Evolutionary conservation across 352 stramenopile genomes (phyloP).

Genomic region (Discostella stelligera): DNA sequence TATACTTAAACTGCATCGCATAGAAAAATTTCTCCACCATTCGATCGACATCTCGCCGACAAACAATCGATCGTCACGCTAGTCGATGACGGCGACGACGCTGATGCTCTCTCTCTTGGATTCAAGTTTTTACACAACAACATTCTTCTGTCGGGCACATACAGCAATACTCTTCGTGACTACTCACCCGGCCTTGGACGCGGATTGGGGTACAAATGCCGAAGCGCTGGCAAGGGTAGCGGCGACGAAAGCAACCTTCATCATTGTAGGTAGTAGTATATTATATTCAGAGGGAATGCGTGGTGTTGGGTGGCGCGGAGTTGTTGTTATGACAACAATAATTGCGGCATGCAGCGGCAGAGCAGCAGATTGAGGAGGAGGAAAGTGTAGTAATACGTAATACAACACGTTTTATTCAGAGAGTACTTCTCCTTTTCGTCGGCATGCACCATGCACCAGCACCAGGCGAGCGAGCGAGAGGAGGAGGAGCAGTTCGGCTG

Average conservation of each 20-base stretch:
- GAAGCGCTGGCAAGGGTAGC: constrained; percentile 30
- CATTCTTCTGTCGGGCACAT: neutral
- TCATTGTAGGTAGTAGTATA: neutral
- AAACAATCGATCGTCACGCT: neutral
- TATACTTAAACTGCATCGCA: too few species aligned
- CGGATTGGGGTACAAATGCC: constrained; percentile 36
- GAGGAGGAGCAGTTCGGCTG: too few species aligned
- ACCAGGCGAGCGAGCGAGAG: too few species aligned
- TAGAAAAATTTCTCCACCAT: too few species aligned
- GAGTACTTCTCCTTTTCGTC: too few species aligned
- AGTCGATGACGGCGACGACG: neutral
- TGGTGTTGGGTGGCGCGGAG: neutral
- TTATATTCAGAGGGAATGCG: neutral
- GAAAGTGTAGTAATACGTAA: too few species aligned
- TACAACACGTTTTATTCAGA: too few species aligned
- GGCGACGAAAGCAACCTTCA: constrained; percentile 35
- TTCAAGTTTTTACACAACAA: neutral
- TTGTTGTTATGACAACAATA: too few species aligned
- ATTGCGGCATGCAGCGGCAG: too few species aligned
- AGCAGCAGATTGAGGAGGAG: too few species aligned
- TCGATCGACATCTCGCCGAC: too few species aligned
- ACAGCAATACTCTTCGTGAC: neutral
- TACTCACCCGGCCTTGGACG: constrained; percentile 55
- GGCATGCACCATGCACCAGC: too few species aligned
- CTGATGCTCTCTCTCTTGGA: neutral